Base-by-base conservation (phyloP, 1,139 yeast genomes). In the Geotrichum aggregatum region DNA sequence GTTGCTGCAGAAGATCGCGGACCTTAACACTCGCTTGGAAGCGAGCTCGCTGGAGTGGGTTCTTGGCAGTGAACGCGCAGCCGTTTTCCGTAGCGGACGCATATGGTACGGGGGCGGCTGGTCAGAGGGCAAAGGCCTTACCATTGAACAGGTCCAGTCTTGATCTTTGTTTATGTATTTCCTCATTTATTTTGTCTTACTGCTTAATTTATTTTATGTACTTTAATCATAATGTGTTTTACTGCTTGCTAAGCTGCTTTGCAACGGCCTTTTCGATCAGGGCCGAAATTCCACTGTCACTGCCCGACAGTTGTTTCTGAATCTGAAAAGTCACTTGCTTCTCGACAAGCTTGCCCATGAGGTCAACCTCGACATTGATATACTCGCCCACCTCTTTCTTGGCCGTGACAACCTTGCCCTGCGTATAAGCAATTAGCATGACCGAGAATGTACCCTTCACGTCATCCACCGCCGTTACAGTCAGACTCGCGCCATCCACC, bases 371-470 rank as follows among this genome's bases (percentile, higher is more conserved):
- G 49, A 94, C 82, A 63, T 92, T 94, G 44, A 92, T 95, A 21
- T 67, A 61, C 39, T 78, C 85, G 1, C 88, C 91, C 2, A 78
- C 64, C 3, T 68, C 57, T 65, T 88, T 91, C 54, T 66, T 50
- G 8, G 96, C 84, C 70, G 89, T 72, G 2, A 85, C 76, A 33
- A 92, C 96, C 67, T 83, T 83, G 16, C 75, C 78, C 69, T 92
- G 98, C 0, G 98, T 91, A 67, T 91, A 91, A 50, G 88, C 85
- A 53, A 92, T 87, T 83, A 92, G 82, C 84, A 91, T 87, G 54
- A 92, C 88, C 50, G 87, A 79, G 63, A 94, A 92, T 36, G 80
- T 77, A 21, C 71, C 76, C 16, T 69, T 71, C 3, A 62, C 65
- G 54, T 71, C 74, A 64, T 87, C 82, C 10, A 89, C 97, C 26